These are phyloP conservation scores for Exutisphaerella laricina DNA, from an alignment of 2,329 filamentous ascomycete genomes.

Conservation along the genomic window DNA sequence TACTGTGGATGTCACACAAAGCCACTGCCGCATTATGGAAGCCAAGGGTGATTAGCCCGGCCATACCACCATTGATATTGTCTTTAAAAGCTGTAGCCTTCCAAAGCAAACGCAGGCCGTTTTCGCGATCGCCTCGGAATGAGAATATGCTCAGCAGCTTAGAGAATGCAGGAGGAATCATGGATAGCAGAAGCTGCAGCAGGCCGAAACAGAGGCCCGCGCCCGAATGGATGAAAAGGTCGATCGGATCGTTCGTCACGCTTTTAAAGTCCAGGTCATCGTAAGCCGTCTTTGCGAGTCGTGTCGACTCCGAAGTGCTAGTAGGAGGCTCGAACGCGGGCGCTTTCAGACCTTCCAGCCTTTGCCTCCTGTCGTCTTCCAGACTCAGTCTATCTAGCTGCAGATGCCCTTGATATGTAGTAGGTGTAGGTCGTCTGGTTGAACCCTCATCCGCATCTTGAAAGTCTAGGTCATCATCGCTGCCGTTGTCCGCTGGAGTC, in stretches of 20 bases:
- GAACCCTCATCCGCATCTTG: constrained; percentile 51
- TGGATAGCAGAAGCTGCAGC: constrained; percentile 78
- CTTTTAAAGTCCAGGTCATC: constrained; percentile 54
- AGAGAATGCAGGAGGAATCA: constrained; percentile 88
- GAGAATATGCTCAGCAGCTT: constrained; percentile 81
- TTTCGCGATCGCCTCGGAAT: constrained; percentile 80
- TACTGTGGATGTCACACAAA: constrained; percentile 79
- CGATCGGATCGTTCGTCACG: constrained; percentile 65
- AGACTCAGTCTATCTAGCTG: constrained; percentile 29
- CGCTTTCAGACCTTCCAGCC: not conserved
- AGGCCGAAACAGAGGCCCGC: constrained; percentile 86
- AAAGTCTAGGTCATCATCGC: constrained; percentile 45
- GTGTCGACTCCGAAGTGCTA: not conserved
- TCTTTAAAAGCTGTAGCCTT: constrained; percentile 69
- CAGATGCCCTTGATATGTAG: constrained; percentile 45
- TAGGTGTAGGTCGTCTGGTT: constrained; percentile 40
- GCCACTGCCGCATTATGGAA: constrained; percentile 87
- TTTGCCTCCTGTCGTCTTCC: constrained; percentile 18
- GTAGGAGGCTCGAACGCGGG: not conserved
- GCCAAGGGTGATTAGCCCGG: constrained; percentile 70
- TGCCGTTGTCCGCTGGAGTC: constrained; percentile 11
- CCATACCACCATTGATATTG: constrained; percentile 89
- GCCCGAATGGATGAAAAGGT: constrained; percentile 84
- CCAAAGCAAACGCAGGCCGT: constrained; percentile 84
- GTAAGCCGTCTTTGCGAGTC: not conserved